Evolutionary conservation across 106 monocot genomes (phyloP).

Genomic region (Dendrobium catenatum): DNA sequence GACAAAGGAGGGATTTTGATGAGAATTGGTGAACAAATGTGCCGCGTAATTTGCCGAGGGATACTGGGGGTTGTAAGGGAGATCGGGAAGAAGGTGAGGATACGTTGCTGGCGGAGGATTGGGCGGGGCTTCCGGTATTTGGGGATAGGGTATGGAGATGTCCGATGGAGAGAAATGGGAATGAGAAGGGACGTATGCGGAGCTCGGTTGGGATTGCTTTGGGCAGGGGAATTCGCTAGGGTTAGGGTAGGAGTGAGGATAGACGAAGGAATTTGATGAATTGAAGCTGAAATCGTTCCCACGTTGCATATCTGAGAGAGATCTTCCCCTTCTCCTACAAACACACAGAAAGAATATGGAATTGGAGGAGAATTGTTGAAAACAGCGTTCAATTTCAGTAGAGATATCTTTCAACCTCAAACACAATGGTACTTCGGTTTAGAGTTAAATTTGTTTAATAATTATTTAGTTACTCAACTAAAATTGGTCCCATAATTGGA

Average conservation of each 20-base stretch:
- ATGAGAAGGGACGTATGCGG: slow-evolving; percentile 70
- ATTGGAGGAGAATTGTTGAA: no score
- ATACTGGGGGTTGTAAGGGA: slow-evolving; percentile 17
- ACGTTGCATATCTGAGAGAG: no score
- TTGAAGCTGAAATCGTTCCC: no score
- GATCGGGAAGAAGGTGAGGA: slow-evolving; percentile 15
- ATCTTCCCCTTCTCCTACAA: no score
- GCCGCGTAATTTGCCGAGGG: slow-evolving; percentile 4
- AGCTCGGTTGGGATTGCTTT: slow-evolving; percentile 22
- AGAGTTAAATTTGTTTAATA: no score
- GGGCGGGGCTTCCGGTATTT: slow-evolving; percentile 22
- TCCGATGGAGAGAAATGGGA: slow-evolving; percentile 25
- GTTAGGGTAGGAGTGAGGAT: slow-evolving; percentile 14
- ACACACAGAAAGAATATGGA: no score
- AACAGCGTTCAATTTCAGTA: no score
- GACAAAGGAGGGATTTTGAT: neutral
- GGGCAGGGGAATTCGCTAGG: slow-evolving; percentile 29
- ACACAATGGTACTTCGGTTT: no score
- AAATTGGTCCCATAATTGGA: no score
- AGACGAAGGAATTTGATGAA: slow-evolving; percentile 14
- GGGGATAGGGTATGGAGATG: slow-evolving; percentile 14
- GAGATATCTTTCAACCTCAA: no score
- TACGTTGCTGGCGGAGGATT: slow-evolving; percentile 15
- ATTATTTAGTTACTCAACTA: no score
- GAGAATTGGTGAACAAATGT: slow-evolving; percentile 6